These are phyloP conservation scores for Scleromitrula shiraiana DNA, from an alignment of 2,329 filamentous ascomycete species.

Conservation along the genomic window DNA sequence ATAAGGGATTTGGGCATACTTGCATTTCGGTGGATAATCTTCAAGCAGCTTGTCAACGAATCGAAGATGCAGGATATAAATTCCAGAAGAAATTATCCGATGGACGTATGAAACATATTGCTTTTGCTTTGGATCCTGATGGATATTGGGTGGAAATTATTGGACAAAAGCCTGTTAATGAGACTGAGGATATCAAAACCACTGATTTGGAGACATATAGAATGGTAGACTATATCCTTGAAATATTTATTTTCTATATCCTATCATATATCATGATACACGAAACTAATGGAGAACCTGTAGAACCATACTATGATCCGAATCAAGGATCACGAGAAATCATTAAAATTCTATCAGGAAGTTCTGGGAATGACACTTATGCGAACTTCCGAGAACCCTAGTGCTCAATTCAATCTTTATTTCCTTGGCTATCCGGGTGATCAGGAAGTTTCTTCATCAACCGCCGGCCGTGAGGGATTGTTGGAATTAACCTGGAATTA, in stretches of 20 bases:
- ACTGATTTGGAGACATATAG: conserved; percentile 73
- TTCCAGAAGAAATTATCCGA: conserved; percentile 95
- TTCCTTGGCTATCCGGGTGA: conserved; percentile 73
- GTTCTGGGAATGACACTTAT: conserved; percentile 81
- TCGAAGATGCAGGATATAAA: conserved; percentile 82
- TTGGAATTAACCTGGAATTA: conserved; percentile 85
- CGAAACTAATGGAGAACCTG: conserved; percentile 11
- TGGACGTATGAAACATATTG: conserved; percentile 79
- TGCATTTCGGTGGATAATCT: conserved; percentile 79
- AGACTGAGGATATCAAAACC: conserved; percentile 61
- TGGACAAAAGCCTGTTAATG: conserved; percentile 60
- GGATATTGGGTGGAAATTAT: conserved; percentile 81
- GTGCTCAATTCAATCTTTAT: conserved; percentile 78
- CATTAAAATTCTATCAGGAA: conserved; percentile 75
- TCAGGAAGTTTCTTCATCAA: conserved; percentile 45
- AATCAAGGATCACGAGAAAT: conserved; percentile 72
- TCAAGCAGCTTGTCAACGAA: conserved; percentile 78
- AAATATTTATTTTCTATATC: too few relatives aligned
- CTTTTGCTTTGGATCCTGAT: conserved; percentile 84
- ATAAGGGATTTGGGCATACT: conserved; percentile 64
- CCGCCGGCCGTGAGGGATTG: conserved; percentile 68
- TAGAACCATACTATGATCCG: conserved; percentile 92
- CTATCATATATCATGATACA: too few relatives aligned
- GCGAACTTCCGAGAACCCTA: conserved; percentile 61
- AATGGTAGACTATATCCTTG: too few relatives aligned